These are phyloP conservation scores for Capsella bursapastoris DNA, from an alignment of 345 rosid genomes.

Conservation along the genomic window DNA sequence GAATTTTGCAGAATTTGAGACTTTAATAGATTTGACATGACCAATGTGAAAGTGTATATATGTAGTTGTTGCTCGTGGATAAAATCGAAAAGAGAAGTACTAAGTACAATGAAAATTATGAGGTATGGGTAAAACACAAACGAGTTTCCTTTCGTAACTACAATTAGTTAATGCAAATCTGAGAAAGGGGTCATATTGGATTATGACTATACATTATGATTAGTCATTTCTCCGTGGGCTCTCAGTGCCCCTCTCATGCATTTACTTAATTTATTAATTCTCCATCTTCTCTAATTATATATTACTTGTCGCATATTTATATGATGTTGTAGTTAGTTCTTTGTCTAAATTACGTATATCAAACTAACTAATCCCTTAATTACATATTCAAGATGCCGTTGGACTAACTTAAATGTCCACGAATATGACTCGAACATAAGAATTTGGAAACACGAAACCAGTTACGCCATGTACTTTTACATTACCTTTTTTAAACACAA, in stretches of 20 bases:
- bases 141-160: conserved; percentile 15
- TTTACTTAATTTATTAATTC: conserved; percentile 27
- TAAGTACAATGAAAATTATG: conserved; percentile 30
- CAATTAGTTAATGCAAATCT: conserved; percentile 29
- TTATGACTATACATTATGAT: conserved; percentile 22
- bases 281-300: conserved; percentile 28
- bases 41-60: conserved; percentile 2
- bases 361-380: background rate
- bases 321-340: background rate
- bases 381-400: conserved; percentile 23
- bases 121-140: conserved; percentile 31
- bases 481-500: background rate
- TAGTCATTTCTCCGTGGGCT: conserved; percentile 23
- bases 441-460: conserved; percentile 23
- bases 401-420: conserved; percentile 29
- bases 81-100: conserved; percentile 5
- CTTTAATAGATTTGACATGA: conserved; percentile 16
- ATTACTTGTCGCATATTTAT: conserved; percentile 5
- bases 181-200: conserved; percentile 23
- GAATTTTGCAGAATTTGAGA: conserved; percentile 14
- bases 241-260: background rate
- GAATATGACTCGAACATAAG: conserved; percentile 26
- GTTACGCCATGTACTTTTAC: background rate
- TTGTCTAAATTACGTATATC: conserved; percentile 13
- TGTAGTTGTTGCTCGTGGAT: conserved; percentile 18